Conservation (phyloP, 345 rosid species). For the Excoecaria cochinchinensis region DNA sequence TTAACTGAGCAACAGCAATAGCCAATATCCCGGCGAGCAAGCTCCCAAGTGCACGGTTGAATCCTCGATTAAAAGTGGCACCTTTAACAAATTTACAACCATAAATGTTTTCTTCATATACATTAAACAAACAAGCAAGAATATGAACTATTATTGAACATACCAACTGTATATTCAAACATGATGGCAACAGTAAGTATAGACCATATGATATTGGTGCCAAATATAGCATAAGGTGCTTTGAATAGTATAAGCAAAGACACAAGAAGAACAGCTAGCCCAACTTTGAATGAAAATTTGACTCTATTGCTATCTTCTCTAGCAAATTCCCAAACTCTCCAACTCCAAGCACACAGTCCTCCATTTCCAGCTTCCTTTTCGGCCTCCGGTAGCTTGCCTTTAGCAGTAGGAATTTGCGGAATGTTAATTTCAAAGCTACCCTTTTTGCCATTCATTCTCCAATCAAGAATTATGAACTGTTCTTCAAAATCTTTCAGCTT, state of each 20-base stretch:
- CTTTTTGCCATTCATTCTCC: slow-evolving; percentile 66
- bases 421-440: slow-evolving; percentile 41
- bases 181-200: slow-evolving; percentile 70
- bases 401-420: slow-evolving; percentile 29
- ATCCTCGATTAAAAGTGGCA: slow-evolving; percentile 64
- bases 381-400: slow-evolving; percentile 21
- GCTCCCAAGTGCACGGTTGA: slow-evolving; percentile 70
- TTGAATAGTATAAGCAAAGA: slow-evolving; percentile 56
- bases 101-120: too few species aligned
- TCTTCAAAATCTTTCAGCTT: neutral
- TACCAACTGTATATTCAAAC: slow-evolving; percentile 74
- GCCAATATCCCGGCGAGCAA: slow-evolving; percentile 61
- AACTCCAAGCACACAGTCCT: slow-evolving; percentile 35
- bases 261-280: slow-evolving; percentile 59
- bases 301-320: slow-evolving; percentile 53
- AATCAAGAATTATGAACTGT: slow-evolving; percentile 22
- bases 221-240: slow-evolving; percentile 61
- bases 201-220: slow-evolving; percentile 64
- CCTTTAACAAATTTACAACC: slow-evolving; percentile 32
- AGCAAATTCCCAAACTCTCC: slow-evolving; percentile 52
- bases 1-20: slow-evolving; percentile 41
- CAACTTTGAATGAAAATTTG: slow-evolving; percentile 58
- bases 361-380: slow-evolving; percentile 13
- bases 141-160: slow-evolving; percentile 9
- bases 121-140: too few species aligned